phyloP scores from a whole-genome alignment of 345 rosid species.

The Garcia nutans region DNA sequence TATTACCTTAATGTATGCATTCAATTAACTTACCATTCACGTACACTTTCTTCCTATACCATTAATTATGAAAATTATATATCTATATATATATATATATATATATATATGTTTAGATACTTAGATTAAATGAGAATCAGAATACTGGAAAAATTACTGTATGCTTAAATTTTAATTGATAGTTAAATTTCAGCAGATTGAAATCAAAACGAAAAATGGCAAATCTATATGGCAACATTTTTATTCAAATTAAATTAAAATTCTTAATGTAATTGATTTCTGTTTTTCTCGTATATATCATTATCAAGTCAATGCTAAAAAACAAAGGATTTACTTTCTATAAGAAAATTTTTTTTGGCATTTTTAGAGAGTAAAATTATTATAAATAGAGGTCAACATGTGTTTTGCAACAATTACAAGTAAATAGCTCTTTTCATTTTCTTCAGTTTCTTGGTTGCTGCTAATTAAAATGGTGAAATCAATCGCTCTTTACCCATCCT shows the following conservation, averaged over 20 bases:
- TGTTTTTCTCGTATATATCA: neutral
- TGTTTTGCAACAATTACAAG: neutral
- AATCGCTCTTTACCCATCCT: neutral
- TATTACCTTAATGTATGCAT: too few species aligned
- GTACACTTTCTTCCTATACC: too few species aligned
- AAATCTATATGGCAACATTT: too few species aligned
- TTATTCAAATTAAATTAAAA: neutral
- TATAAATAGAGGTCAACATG: neutral
- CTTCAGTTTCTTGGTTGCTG: neutral
- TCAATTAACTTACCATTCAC: too few species aligned
- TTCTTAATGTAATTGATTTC: neutral
- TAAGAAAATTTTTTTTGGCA: neutral
- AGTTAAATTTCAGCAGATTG: too few species aligned
- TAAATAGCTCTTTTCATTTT: neutral
- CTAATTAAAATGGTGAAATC: constrained; percentile 8
- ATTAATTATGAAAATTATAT: too few species aligned
- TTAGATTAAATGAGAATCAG: too few species aligned
- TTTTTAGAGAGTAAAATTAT: neutral
- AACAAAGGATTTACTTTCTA: neutral
- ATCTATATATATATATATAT: too few species aligned
- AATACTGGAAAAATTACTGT: too few species aligned
- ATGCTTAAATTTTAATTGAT: too few species aligned
- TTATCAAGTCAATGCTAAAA: neutral
- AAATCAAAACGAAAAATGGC: too few species aligned
- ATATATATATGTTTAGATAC: too few species aligned